A percentile compares a stretch with the other conserved stretches of the same genome.
phyloP scores from a whole-genome alignment of 129 eudicot genomes.

The Logfia minima region DNA sequence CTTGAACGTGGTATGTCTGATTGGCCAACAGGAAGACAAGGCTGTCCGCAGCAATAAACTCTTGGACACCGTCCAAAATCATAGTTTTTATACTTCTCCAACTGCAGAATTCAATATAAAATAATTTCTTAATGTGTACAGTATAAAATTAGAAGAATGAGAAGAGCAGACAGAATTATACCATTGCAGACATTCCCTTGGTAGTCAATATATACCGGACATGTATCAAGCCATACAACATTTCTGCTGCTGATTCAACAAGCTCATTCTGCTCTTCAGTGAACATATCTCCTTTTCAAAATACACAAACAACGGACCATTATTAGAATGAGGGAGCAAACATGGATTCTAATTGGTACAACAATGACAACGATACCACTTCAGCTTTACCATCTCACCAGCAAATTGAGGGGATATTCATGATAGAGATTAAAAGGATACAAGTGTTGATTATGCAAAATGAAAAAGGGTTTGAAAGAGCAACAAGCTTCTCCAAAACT shows the following conservation, averaged over 20 bases:
- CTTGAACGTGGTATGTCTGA: constrained; percentile 92
- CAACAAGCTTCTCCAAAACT: background rate
- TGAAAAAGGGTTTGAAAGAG: background rate
- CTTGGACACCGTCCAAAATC: constrained; percentile 98
- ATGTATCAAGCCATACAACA: constrained; percentile 88
- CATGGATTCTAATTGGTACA: constrained; percentile 16
- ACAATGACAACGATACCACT: constrained; percentile 8
- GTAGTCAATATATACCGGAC: constrained; percentile 76
- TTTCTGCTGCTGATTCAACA: constrained; percentile 94
- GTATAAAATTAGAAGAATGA: background rate
- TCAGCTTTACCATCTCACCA: background rate
- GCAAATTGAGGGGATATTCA: background rate
- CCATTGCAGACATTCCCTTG: constrained; percentile 94
- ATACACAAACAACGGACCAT: constrained; percentile 22
- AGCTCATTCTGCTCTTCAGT: constrained; percentile 93
- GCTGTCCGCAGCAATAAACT: constrained; percentile 94
- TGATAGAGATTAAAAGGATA: background rate
- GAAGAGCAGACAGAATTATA: constrained; percentile 22
- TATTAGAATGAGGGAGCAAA: constrained; percentile 4
- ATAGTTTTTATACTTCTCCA: constrained; percentile 87
- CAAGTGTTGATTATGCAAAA: background rate
- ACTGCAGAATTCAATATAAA: constrained; percentile 35
- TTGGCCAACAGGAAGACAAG: constrained; percentile 99
- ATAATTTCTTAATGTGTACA: background rate
- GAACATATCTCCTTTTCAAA: constrained; percentile 66